Evolutionary conservation across 768 basidiomycete genomes (phyloP).

Genomic region (Neoboletus subvelutipes): DNA sequence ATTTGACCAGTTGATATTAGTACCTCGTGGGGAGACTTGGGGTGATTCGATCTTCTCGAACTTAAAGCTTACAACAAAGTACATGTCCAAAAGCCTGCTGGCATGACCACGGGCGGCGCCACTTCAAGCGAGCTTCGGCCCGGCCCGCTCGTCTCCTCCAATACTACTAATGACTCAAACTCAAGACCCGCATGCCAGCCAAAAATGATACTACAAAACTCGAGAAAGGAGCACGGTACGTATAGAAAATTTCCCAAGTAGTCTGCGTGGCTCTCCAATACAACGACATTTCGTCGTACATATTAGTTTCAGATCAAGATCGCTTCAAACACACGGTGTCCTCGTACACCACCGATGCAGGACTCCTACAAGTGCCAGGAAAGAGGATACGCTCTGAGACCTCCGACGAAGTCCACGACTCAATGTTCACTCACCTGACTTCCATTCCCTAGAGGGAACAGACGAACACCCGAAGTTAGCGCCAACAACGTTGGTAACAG

Average conservation of each 20-base stretch:
- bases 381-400: background rate
- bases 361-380: conserved; percentile 20
- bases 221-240: background rate
- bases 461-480: background rate
- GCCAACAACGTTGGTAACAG: too few relatives aligned
- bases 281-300: background rate
- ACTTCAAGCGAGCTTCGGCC: background rate
- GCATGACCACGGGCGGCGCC: too few relatives aligned
- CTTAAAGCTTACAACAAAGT: background rate
- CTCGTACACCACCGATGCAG: conserved; percentile 28
- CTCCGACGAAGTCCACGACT: background rate
- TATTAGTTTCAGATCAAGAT: background rate
- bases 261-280: background rate
- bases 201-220: background rate
- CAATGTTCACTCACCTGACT: conserved; percentile 27
- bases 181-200: background rate
- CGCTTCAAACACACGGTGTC: conserved; percentile 11
- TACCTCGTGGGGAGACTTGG: background rate
- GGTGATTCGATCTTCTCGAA: background rate
- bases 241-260: background rate
- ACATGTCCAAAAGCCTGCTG: too few relatives aligned
- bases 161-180: background rate
- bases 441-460: conserved; percentile 33
- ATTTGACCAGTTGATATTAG: background rate
- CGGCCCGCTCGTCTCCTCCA: too few relatives aligned